These are phyloP conservation scores for Coemansia sp. DNA, from an alignment of 192 early-diverging fungal species.

Conservation along the genomic window DNA sequence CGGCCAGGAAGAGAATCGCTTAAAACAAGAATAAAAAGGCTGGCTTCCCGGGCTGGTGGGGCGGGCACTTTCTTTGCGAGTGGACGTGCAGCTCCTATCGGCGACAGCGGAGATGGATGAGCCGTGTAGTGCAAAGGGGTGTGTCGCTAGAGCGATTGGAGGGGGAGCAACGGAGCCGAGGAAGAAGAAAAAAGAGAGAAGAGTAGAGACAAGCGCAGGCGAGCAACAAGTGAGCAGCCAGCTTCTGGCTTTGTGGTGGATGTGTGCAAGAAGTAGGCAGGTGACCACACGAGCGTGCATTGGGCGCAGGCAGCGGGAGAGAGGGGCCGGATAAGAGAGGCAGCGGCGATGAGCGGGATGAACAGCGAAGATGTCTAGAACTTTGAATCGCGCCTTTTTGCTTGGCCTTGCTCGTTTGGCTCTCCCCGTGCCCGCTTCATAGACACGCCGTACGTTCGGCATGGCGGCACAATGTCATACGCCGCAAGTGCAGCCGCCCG, in stretches of 20 bases:
- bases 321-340: no score
- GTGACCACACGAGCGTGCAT: conserved; percentile 8
- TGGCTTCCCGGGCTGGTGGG: no score
- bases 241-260: background rate
- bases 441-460: conserved; percentile 7
- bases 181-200: conserved; percentile 6
- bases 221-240: background rate
- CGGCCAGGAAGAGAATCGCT: background rate
- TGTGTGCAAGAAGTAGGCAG: conserved; percentile 17
- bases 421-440: conserved; percentile 9
- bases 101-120: no score
- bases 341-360: background rate
- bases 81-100: no score
- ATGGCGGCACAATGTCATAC: conserved; percentile 5
- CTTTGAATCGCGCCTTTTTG: conserved; percentile 30
- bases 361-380: conserved; percentile 48
- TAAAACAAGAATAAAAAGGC: no score
- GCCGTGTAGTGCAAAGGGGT: no score
- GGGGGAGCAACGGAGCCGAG: no score
- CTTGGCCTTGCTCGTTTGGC: background rate
- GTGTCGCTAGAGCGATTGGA: no score
- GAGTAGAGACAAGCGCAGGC: background rate
- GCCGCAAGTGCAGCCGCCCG: conserved; percentile 1
- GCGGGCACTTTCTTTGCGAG: no score
- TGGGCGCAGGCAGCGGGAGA: background rate